Evolutionary conservation across 306 rosid genomes (phyloP), one percentile per base, ranked within the genome.

Genomic region (Senna tora): DNA sequence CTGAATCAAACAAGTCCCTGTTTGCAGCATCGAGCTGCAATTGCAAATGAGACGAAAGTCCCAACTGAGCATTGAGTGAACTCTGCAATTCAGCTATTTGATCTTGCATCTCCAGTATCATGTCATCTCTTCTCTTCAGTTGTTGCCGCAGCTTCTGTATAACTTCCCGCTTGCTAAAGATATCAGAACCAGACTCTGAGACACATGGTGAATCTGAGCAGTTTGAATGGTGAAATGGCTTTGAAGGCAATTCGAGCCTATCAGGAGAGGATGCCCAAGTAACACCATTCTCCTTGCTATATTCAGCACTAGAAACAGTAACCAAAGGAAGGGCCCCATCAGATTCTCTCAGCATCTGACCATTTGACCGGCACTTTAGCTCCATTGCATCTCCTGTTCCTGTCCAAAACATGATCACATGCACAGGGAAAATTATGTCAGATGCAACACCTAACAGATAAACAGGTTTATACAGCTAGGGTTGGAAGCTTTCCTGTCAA

Each of bases 31-130:
- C 93, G 50, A 94, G 90, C 78, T 87, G 96, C 20, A 87, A 71
- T 76, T 91, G 97, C 85, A 91, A 75, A 84, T 89, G 87, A 52
- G 92, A 77, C 49, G 97, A 91, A 75, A 78, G 90, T 61, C 82
- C 83, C 46, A 84, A 57, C 77, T 89, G 97, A 34, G 86, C 83
- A 74, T 86, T 83, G 39, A 93, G 87, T 15, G 96, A 84, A 43
- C 76, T 89, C 82, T 84, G 92, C 85, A 94, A 66, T 75, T 85
- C 96, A 63, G 81, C 85, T 72, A 94, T 84, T 84, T 91, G 98
- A 79, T 94, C 97, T 85, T 94, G 97, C 98, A 94, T 94, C 85
- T 94, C 98, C 25, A 94, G 65, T 67, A 94, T 85, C 99, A 94
- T 91, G 4, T 91, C 96, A 49, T 94, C 97, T 77, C 99, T 87